Evolutionary conservation across 1,284 basidiomycete genomes (phyloP).

Genomic region (Flammula alnicola): DNA sequence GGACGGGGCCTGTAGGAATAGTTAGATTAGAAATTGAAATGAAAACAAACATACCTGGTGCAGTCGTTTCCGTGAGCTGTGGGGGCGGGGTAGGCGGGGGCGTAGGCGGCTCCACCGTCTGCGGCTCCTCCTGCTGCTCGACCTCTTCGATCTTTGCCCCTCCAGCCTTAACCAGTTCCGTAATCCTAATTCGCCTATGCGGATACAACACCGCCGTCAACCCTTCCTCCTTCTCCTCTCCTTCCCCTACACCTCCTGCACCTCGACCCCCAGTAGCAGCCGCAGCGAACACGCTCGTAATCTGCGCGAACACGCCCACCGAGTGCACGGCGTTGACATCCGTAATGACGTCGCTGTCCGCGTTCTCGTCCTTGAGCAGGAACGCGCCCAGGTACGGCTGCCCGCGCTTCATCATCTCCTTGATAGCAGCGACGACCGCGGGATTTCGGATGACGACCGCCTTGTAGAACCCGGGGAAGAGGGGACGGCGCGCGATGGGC

Average conservation of each 20-base stretch:
- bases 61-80: slow-evolving; percentile 9
- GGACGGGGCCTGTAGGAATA: too few species aligned
- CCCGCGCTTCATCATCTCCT: slow-evolving; percentile 95
- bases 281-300: slow-evolving; percentile 93
- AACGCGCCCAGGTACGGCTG: slow-evolving; percentile 99
- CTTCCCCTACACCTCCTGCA: slow-evolving; percentile 61
- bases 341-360: slow-evolving; percentile 93
- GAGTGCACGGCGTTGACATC: slow-evolving; percentile 88
- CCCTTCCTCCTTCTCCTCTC: slow-evolving; percentile 73
- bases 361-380: slow-evolving; percentile 93
- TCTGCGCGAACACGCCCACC: slow-evolving; percentile 97
- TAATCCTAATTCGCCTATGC: slow-evolving; percentile 91
- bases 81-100: slow-evolving; percentile 50
- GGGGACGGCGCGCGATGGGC: slow-evolving; percentile 93
- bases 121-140: slow-evolving; percentile 41
- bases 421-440: slow-evolving; percentile 91
- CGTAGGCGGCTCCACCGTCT: slow-evolving; percentile 45
- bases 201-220: slow-evolving; percentile 96
- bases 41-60: slow-evolving; percentile 1
- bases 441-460: slow-evolving; percentile 93
- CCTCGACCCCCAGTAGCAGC: too few species aligned
- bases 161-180: slow-evolving; percentile 80
- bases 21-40: slow-evolving; percentile 35
- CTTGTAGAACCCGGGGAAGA: slow-evolving; percentile 99
- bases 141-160: slow-evolving; percentile 55